Conservation (phyloP, 2,329 filamentous ascomycete species). For the Colletotrichum magnum region DNA sequence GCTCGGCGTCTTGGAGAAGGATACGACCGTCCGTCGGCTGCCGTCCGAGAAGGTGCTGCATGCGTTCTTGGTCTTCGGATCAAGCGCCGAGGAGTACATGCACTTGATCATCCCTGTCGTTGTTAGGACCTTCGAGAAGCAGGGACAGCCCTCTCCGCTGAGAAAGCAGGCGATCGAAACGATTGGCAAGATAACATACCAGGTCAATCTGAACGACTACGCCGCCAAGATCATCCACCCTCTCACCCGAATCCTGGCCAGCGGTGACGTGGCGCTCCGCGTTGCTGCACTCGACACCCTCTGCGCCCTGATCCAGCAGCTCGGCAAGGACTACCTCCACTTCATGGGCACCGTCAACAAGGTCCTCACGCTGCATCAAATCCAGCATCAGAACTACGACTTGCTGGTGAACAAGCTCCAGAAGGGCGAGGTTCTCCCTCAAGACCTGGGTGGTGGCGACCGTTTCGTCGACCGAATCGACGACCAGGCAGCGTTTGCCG, state of each 20-base stretch:
- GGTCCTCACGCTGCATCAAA: constrained; percentile 81
- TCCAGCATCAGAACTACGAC: constrained; percentile 92
- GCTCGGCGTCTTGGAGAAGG: constrained; percentile 93
- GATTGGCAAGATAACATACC: constrained; percentile 91
- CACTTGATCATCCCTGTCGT: constrained; percentile 97
- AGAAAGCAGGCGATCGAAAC: constrained; percentile 94
- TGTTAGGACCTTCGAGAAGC: constrained; percentile 93
- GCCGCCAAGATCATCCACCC: constrained; percentile 97
- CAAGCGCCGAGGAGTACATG: constrained; percentile 98
- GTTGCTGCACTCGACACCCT: constrained; percentile 92
- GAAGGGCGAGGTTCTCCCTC: constrained; percentile 94
- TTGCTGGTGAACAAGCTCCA: constrained; percentile 92
- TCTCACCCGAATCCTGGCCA: constrained; percentile 84
- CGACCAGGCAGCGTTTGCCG: constrained; percentile 80
- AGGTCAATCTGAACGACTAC: constrained; percentile 98
- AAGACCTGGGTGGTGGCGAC: constrained; percentile 90
- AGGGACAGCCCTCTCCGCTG: constrained; percentile 83
- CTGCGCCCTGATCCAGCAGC: constrained; percentile 94
- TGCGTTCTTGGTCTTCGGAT: constrained; percentile 94
- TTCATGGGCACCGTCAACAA: constrained; percentile 97
- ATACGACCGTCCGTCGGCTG: constrained; percentile 79
- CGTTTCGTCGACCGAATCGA: constrained; percentile 84
- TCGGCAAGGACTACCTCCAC: constrained; percentile 94
- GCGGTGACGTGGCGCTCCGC: constrained; percentile 80
- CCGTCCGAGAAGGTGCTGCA: constrained; percentile 93